These are phyloP conservation scores for Talaromyces trachyspermus DNA, from an alignment of 495 filamentous ascomycete genomes.

Conservation along the genomic window DNA sequence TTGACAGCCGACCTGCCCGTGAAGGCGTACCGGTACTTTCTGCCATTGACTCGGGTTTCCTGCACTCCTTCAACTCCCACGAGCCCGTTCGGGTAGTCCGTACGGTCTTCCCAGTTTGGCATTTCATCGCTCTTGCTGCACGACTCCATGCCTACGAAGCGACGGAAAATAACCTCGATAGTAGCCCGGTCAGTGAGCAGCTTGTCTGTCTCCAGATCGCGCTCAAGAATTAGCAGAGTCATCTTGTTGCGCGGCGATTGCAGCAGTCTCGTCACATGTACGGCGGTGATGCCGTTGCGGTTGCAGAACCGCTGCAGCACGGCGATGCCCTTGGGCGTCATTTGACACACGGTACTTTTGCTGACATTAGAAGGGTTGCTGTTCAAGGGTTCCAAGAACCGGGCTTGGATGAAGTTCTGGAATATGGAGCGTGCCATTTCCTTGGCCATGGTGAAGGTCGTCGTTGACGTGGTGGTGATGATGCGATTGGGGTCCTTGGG, in stretches of 20 bases:
- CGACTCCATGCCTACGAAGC: conserved; percentile 70
- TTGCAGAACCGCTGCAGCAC: conserved; percentile 74
- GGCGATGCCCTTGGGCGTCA: conserved; percentile 81
- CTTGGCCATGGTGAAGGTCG: conserved; percentile 88
- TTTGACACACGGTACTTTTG: conserved; percentile 74
- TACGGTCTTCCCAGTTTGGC: conserved; percentile 60
- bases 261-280: conserved; percentile 67
- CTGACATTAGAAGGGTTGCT: conserved; percentile 58
- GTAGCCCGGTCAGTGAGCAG: conserved; percentile 69
- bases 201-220: conserved; percentile 68
- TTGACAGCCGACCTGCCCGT: conserved; percentile 71
- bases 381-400: conserved; percentile 77
- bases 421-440: conserved; percentile 86
- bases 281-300: conserved; percentile 76
- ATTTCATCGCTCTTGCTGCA: conserved; percentile 59
- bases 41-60: conserved; percentile 60
- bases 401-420: conserved; percentile 71
- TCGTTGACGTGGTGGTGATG: conserved; percentile 84
- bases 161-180: conserved; percentile 75
- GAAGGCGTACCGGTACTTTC: conserved; percentile 51
- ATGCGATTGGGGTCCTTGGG: conserved; percentile 80
- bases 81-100: conserved; percentile 72
- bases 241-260: conserved; percentile 58
- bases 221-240: conserved; percentile 70
- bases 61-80: conserved; percentile 74